Evolutionary conservation across 805 yeast genomes (phyloP).

Genomic region (Metschnikowia lochheadii): DNA sequence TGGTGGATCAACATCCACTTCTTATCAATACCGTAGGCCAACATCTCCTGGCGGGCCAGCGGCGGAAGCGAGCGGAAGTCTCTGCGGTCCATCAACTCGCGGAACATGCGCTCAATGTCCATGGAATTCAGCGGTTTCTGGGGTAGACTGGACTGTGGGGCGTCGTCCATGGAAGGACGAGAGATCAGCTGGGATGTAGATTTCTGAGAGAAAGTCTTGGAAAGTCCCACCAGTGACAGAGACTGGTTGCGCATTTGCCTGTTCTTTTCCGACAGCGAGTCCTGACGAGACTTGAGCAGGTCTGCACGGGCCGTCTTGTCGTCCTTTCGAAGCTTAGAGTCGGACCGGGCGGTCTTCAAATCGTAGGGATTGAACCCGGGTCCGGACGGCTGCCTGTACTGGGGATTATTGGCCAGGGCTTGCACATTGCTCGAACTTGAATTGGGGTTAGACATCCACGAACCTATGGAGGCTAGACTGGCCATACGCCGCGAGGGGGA

Average conservation of each 20-base stretch:
- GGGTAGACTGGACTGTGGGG: slow-evolving; percentile 27
- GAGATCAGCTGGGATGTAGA: background rate
- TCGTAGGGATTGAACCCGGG: slow-evolving; percentile 37
- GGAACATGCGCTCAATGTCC: slow-evolving; percentile 70
- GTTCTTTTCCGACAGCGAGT: slow-evolving; percentile 2
- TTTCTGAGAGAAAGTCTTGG: slow-evolving; percentile 1
- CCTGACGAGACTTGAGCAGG: slow-evolving; percentile 6
- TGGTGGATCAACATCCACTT: slow-evolving; percentile 92
- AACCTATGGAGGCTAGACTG: slow-evolving; percentile 7
- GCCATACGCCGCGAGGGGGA: slow-evolving; percentile 9
- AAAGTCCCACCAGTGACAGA: slow-evolving; percentile 6
- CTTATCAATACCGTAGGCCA: slow-evolving; percentile 66
- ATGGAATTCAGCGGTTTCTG: slow-evolving; percentile 65
- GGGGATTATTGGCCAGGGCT: slow-evolving; percentile 20
- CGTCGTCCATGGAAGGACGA: slow-evolving; percentile 11
- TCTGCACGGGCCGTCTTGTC: slow-evolving; percentile 6
- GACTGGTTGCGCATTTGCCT: slow-evolving; percentile 8
- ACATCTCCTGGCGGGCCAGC: slow-evolving; percentile 72
- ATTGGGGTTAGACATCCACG: slow-evolving; percentile 6
- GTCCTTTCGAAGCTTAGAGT: slow-evolving; percentile 4
- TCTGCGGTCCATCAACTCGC: slow-evolving; percentile 76
- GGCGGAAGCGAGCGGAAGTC: slow-evolving; percentile 70
- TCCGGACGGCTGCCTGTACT: background rate
- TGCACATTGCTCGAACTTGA: slow-evolving; percentile 5
- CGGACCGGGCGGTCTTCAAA: slow-evolving; percentile 18